Evolutionary conservation across 306 rosid species (phyloP), one percentile per base, ranked within the genome.

Genomic region (Acmispon strigosus): DNA sequence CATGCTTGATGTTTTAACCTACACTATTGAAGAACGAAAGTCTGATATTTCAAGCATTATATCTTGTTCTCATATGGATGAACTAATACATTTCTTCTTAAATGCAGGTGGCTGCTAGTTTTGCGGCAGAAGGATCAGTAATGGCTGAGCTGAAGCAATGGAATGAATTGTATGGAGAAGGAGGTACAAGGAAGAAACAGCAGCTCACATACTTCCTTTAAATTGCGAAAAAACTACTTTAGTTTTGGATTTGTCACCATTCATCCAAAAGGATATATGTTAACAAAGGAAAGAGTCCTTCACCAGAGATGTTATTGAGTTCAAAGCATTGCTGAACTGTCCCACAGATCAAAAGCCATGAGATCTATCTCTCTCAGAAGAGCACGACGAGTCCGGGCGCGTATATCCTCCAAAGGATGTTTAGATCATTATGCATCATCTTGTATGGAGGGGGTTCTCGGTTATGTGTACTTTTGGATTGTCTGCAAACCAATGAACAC

Each of bases 121-220:
- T 90, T 61, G 91, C 97, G 1, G 8, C 90, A 1, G 98, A 94
- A 73, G 96, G 97, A 73, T 80, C 97, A 4, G 81, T 87, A 11
- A 94, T 94, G 98, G 77, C 50, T 18, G 96, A 94, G 89, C 82
- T 94, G 81, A 87, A 89, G 82, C 95, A 89, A 61, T 94, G 98
- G 98, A 94, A 94, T 41, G 98, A 90, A 0, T 66, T 87, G 48
- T 90, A 87, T 20, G 98, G 98, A 45, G 98, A 90, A 78, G 98
- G 98, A 3, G 97, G 98, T 78, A 86, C 97, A 67, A 87, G 98
- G 77, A 94, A 94, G 88, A 90, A 87, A 84, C 87, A 94, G 55
- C 97, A 94, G 32, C 90, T 89, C 52, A 90, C 97, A 16, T 94
- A 94, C 73, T 94, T 94, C 87, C 85, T 94, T 24, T 94, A 90